These are phyloP conservation scores for Schizopora paradoxa DNA, from an alignment of 1,284 basidiomycete species.

Conservation along the genomic window DNA sequence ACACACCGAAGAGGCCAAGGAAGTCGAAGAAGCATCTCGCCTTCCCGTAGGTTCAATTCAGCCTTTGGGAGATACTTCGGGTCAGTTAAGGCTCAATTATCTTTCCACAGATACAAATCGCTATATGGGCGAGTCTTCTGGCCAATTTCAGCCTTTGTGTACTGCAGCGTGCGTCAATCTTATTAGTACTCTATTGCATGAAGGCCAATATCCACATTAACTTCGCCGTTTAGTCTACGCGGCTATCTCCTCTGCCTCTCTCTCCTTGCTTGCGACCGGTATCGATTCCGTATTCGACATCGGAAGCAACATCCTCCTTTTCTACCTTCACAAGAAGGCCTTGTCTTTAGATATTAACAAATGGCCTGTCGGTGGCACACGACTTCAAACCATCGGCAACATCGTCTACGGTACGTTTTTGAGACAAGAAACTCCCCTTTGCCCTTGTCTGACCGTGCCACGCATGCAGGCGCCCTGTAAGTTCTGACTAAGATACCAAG, in stretches of 20 bases:
- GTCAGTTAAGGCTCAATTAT: too few species aligned
- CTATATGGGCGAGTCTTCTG: slow-evolving; percentile 77
- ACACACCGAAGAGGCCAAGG: slow-evolving; percentile 70
- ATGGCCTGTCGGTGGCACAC: slow-evolving; percentile 90
- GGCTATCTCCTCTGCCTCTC: slow-evolving; percentile 78
- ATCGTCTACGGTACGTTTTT: slow-evolving; percentile 71
- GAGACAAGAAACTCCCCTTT: slow-evolving; percentile 9
- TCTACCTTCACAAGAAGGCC: slow-evolving; percentile 77
- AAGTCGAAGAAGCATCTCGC: slow-evolving; percentile 57
- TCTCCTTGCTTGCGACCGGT: slow-evolving; percentile 86
- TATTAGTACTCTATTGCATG: slow-evolving; percentile 1
- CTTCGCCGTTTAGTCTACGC: slow-evolving; percentile 73
- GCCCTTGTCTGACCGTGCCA: background rate
- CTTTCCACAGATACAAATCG: slow-evolving; percentile 73
- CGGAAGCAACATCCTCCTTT: slow-evolving; percentile 84
- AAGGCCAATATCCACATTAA: slow-evolving; percentile 10
- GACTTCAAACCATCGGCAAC: slow-evolving; percentile 89
- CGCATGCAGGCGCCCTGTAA: slow-evolving; percentile 52
- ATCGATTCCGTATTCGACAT: slow-evolving; percentile 91
- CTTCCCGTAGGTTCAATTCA: too few species aligned
- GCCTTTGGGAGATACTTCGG: too few species aligned
- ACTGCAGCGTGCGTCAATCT: slow-evolving; percentile 53
- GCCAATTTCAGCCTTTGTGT: slow-evolving; percentile 70
- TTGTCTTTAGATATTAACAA: slow-evolving; percentile 69
- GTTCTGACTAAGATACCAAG: slow-evolving; percentile 24